Percentiles rank a stretch among this genome's conserved stretches.
Conservation (phyloP, 148 eudicot genomes). For the Cornus florida region DNA sequence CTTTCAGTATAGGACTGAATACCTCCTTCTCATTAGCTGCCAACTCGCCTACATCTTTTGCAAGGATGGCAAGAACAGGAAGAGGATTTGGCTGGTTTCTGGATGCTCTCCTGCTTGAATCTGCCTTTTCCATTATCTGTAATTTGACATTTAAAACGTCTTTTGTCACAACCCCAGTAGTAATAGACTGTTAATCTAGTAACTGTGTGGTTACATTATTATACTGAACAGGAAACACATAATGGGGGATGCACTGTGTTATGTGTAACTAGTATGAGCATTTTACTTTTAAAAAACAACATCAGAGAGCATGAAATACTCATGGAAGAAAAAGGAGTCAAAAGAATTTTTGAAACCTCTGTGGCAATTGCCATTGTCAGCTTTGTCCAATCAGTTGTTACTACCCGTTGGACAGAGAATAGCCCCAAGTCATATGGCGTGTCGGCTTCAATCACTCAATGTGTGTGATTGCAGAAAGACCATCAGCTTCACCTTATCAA, state of each 20-base stretch:
- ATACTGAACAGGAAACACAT: background rate
- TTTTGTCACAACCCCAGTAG: slow-evolving; percentile 3
- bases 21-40: slow-evolving; percentile 78
- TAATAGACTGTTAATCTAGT: background rate
- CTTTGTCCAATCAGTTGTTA: background rate
- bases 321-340: background rate
- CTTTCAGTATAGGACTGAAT: slow-evolving; percentile 87
- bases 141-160: slow-evolving; percentile 18
- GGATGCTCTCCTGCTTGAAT: slow-evolving; percentile 92
- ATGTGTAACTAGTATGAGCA: background rate
- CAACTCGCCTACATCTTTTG: slow-evolving; percentile 90
- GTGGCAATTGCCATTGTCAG: background rate
- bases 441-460: too few species aligned
- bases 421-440: too few species aligned
- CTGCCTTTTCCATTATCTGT: slow-evolving; percentile 98
- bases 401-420: too few species aligned
- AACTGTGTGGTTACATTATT: background rate
- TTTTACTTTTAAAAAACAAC: background rate
- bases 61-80: slow-evolving; percentile 89
- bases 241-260: background rate
- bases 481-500: too few species aligned
- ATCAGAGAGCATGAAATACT: background rate
- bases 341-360: background rate
- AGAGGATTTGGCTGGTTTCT: slow-evolving; percentile 86
- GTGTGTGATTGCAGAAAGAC: too few species aligned